Base-by-base conservation (phyloP, 2,329 filamentous ascomycete genomes). In the Neofusicoccum laricinum region DNA sequence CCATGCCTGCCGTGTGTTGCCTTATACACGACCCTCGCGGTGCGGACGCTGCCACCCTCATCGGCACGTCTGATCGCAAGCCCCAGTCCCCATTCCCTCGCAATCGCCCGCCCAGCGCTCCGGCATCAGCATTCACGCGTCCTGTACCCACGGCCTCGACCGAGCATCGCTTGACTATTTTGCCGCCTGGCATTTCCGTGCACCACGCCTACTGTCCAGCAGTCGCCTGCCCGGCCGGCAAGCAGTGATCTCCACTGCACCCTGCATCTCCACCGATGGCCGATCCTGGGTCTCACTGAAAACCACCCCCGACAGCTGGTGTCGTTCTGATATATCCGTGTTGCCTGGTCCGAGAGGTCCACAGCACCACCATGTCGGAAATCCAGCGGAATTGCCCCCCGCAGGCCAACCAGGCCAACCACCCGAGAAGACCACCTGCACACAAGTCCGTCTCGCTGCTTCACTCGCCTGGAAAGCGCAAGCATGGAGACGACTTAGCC, bases 361-460 rank as follows among this genome's bases (percentile, higher is more conserved):
- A 8, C 17, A 10, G 40, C 30, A 17, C 30, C 17, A n/a, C 30
- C 43, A 64, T 64, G 62, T 32, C 62, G 17, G 50, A 64, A 5
- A 48, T 32, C 15, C 30, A 49, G 30, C 50, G 19, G 30, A 30
- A 48, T 2, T 8, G 34, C 12, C 25, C 21, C 25, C 38, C 17
- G n/a, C n/a, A 19, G 10, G 41, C 25, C 11, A 19, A 8, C 14
- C 34, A 40, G 19, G 40, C 25, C 12, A 30, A 4, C 17, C 76
- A 79, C 51, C 77, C 77, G 17, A 78, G 80, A 46, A 77, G 81
- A 30, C 76, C 76, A 14, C 77, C 78, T 3, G 79, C 80, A 4
- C 73, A 81, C 68, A 69, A 76, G 57, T 82, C 80, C 0, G 80
- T 82, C 12, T 82, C 80, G 2, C 74, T 83, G 17, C 72, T 77